phyloP scores from a whole-genome alignment of 768 basidiomycete genomes.

The Collybiopsis confluens region DNA sequence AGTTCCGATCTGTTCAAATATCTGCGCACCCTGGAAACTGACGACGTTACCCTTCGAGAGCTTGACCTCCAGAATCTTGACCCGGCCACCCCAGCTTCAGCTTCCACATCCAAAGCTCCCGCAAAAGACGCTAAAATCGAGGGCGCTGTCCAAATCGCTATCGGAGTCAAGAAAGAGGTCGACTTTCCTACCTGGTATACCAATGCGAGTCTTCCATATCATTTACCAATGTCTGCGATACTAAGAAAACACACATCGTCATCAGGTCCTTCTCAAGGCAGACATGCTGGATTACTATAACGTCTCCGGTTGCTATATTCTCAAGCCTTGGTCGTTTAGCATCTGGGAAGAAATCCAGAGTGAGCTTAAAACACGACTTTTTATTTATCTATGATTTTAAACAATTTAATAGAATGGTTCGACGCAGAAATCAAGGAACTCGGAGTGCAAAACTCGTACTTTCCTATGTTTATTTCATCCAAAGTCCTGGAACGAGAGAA shows the following conservation, averaged over 20 bases:
- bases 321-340: conserved; percentile 95
- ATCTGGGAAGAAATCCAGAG: conserved; percentile 97
- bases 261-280: conserved; percentile 91
- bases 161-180: conserved; percentile 93
- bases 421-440: conserved; percentile 87
- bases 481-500: conserved; percentile 95
- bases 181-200: conserved; percentile 96
- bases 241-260: conserved; percentile 8
- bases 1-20: conserved; percentile 74
- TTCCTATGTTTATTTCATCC: conserved; percentile 96
- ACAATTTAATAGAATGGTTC: conserved; percentile 73
- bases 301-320: conserved; percentile 97
- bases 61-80: conserved; percentile 70
- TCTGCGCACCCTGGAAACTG: conserved; percentile 66
- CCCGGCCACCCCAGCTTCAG: conserved; percentile 30
- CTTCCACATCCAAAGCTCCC: conserved; percentile 29
- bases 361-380: conserved; percentile 29
- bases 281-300: conserved; percentile 99
- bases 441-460: conserved; percentile 96
- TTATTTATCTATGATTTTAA: background rate
- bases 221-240: background rate
- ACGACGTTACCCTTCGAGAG: conserved; percentile 59
- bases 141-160: conserved; percentile 86
- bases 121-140: conserved; percentile 74
- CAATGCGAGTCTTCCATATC: conserved; percentile 54